Base-by-base conservation (phyloP, 306 rosid species). In the Vachellia pachyceras region DNA sequence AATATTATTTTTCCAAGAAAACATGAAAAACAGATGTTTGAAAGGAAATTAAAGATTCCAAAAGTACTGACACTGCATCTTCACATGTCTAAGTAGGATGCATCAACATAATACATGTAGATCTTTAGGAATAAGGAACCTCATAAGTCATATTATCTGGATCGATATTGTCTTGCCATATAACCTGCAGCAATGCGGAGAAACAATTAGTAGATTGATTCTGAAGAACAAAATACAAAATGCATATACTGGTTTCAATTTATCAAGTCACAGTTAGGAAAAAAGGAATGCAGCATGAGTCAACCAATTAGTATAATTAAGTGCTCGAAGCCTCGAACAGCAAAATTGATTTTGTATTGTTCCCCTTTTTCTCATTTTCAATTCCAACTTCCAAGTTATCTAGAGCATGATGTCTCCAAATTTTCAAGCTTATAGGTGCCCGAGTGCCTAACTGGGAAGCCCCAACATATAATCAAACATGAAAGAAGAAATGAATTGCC, bases 61-160 rank as follows among this genome's bases (percentile, higher is more conserved):
- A 35, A 67, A 73, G 4, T 41, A 69, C 36, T 37, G 47, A 60
- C 69, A 77, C 33, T 73, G 72, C 8, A 37, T 40, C 37, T 3
- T 12, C n/a, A 23, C 29, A 72, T 57, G 69, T 4, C 52, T 5
- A 40, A n/a, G n/a, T 42, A 60, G 36, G 77, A 72, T 71, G 63
- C 77, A 77, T 40, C 68, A 66, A 15, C 52, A 64, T 76, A 75
- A 60, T 72, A 71, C 18, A 49, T 3, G 11, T 68, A 39, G 65
- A 67, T 77, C 77, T 50, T 61, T 35, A 76, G 78, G 60, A 54
- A 39, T 25, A 73, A 44, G 85, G 44, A 72, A 94, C 97, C 98
- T 94, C 97, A 69, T 94, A 94, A 42, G 97, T 94, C 98, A 94
- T 92, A 84, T 84, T 89, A 85, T 94, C 98, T 15, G 92, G 97